Percentiles rank a stretch among this genome's conserved stretches.
These are phyloP conservation scores for Solanum lignicaule DNA, from an alignment of 257 asterid genomes.

Conservation along the genomic window DNA sequence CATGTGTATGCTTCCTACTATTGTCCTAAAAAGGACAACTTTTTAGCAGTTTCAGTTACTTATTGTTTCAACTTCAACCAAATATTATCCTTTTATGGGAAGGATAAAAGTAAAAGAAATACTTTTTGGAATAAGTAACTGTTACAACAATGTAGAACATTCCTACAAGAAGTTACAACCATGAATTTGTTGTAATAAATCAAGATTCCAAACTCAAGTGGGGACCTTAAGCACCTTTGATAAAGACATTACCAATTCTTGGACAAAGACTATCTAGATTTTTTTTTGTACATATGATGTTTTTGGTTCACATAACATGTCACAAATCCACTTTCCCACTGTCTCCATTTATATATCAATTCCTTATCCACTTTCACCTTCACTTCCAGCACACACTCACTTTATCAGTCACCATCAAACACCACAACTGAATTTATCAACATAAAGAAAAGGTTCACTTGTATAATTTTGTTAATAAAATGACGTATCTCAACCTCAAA, in stretches of 20 bases:
- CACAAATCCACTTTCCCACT: background rate
- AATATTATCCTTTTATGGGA: background rate
- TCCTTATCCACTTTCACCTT: background rate
- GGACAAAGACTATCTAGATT: background rate
- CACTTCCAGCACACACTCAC: background rate
- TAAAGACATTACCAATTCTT: background rate
- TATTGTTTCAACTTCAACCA: background rate
- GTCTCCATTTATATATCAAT: background rate
- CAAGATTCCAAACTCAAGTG: constrained; percentile 3
- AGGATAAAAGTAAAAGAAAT: too few species aligned
- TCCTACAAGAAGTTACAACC: background rate
- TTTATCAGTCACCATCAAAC: background rate
- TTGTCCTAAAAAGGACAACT: background rate
- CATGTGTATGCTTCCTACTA: background rate
- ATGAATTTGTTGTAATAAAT: background rate
- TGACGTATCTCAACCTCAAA: background rate
- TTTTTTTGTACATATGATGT: background rate
- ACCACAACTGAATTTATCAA: background rate
- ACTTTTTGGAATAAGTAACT: background rate
- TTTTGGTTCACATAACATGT: background rate
- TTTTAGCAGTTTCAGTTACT: background rate
- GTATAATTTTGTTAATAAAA: background rate
- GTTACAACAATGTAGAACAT: background rate
- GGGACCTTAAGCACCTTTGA: background rate
- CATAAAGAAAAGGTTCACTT: background rate